phyloP scores from a whole-genome alignment of 2,329 filamentous ascomycete genomes.

The Apiospora malaysiana region DNA sequence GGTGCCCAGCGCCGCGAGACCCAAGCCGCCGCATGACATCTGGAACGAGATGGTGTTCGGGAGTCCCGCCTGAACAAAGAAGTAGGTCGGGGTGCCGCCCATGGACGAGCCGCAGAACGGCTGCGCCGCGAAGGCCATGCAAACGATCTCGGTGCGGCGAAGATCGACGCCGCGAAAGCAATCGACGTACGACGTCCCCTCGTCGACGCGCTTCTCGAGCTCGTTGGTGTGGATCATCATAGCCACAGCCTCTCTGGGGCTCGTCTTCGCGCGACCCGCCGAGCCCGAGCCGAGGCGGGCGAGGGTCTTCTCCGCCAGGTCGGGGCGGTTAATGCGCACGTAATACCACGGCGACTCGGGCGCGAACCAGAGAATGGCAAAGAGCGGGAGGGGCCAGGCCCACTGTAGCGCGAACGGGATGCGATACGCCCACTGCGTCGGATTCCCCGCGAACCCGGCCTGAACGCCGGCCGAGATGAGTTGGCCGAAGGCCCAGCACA shows the following conservation, averaged over 20 bases:
- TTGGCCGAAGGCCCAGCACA: conserved; percentile 51
- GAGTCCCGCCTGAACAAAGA: conserved; percentile 38
- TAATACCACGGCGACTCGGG: conserved; percentile 27
- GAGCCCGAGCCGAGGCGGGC: conserved; percentile 33
- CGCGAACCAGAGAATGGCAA: conserved; percentile 21
- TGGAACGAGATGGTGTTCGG: conserved; percentile 30
- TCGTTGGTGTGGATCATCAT: conserved; percentile 48
- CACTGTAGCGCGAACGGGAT: conserved; percentile 48
- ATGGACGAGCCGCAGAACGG: conserved; percentile 29
- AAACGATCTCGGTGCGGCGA: conserved; percentile 39
- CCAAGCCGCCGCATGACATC: conserved; percentile 39
- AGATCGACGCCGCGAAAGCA: conserved; percentile 46
- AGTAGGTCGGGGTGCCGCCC: conserved; percentile 39
- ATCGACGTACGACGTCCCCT: conserved; percentile 42
- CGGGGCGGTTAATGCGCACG: conserved; percentile 29
- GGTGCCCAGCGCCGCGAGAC: conserved; percentile 44
- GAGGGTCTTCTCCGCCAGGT: conserved; percentile 39
- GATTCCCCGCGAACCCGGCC: conserved; percentile 38
- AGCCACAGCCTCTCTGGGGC: conserved; percentile 42
- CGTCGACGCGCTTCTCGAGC: conserved; percentile 38
- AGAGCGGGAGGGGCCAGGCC: conserved; percentile 41
- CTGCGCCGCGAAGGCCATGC: conserved; percentile 34
- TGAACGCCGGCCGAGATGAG: conserved; percentile 44
- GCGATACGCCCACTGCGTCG: conserved; percentile 44
- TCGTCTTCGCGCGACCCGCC: conserved; percentile 25